phyloP scores from a whole-genome alignment of 1,284 basidiomycete genomes.

The Rugosomyces carneus region DNA sequence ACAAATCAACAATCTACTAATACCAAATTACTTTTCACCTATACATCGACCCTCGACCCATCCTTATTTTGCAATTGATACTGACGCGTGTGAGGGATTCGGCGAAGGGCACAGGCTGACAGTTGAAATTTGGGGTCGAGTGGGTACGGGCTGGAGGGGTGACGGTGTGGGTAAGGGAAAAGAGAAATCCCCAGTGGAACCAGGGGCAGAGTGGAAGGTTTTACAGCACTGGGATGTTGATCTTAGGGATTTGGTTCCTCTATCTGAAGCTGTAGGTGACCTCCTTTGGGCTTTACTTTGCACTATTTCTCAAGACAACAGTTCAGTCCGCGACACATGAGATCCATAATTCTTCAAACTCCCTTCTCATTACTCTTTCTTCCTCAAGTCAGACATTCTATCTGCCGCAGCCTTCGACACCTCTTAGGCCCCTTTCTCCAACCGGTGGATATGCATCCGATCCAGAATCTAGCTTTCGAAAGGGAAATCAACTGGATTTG shows the following conservation, averaged over 20 bases:
- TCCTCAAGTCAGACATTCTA: conserved; percentile 55
- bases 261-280: conserved; percentile 56
- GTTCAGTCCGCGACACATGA: conserved; percentile 40
- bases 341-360: conserved; percentile 62
- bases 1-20: conserved; percentile 8
- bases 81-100: conserved; percentile 36
- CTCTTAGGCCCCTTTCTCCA: conserved; percentile 40
- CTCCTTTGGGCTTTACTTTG: not conserved
- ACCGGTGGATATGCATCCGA: conserved; percentile 65
- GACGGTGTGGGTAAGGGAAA: conserved; percentile 38
- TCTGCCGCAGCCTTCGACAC: conserved; percentile 32
- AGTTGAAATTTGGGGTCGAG: conserved; percentile 57
- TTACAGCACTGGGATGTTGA: conserved; percentile 66
- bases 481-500: conserved; percentile 26
- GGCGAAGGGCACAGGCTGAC: conserved; percentile 44
- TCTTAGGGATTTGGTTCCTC: conserved; percentile 51
- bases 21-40: conserved; percentile 64
- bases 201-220: conserved; percentile 48
- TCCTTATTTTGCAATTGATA: conserved; percentile 61
- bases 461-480: conserved; percentile 48
- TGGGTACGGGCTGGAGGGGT: conserved; percentile 13
- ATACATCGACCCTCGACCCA: conserved; percentile 72
- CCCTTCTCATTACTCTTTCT: conserved; percentile 59
- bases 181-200: conserved; percentile 21
- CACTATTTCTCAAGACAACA: conserved; percentile 14